Evolutionary conservation across 352 stramenopile genomes (phyloP), one percentile per base, ranked within the genome.

Genomic region (Pythium folliculosum): DNA sequence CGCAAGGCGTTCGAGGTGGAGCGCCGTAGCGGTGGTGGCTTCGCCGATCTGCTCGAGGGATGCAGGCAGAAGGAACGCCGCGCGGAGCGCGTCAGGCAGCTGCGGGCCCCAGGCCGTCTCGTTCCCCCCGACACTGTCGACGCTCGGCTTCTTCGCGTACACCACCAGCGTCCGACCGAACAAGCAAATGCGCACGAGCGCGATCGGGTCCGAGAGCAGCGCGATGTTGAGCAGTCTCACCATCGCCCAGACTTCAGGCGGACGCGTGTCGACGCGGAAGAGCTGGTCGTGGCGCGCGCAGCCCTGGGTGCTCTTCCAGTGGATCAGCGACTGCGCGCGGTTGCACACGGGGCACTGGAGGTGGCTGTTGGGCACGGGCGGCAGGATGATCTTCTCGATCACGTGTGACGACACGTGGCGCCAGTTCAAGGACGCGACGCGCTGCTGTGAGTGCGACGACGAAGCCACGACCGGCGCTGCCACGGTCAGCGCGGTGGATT

Each of bases 211-310:
- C 12, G 66, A 59, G 4, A 72, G 21, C 21, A 65, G 32, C 19
- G 25, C 61, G 12, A 69, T 44, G 47, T 72, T 72, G 37, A 52
- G 4, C 9, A 72, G 60, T 17, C 66, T 48, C 16, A 72, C 60
- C 49, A 72, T 61, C 19, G 66, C 60, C 66, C 60, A 69, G 38
- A 60, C 35, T 21, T 74, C 53, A 9, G n/a, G 37, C 35, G 54
- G 40, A 5, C 71, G 62, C 9, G 59, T 37, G 3, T 65, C 60
- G 9, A 77, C 38, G 48, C 48, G 47, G 23, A 69, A 68, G 21
- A 69, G 37, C 22, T 44, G 35, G 19, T 69, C 53, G 63, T 69
- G 63, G 45, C 25, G 22, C 16, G 16, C 3, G 54, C 63, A 69
- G 32, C 63, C 63, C 25, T 63, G 63, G 4, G 27, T 49, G 6